Evolutionary conservation across 148 eudicot species (phyloP), one percentile per base, ranked within the genome.

Genomic region (Rhododendron griersonianum): DNA sequence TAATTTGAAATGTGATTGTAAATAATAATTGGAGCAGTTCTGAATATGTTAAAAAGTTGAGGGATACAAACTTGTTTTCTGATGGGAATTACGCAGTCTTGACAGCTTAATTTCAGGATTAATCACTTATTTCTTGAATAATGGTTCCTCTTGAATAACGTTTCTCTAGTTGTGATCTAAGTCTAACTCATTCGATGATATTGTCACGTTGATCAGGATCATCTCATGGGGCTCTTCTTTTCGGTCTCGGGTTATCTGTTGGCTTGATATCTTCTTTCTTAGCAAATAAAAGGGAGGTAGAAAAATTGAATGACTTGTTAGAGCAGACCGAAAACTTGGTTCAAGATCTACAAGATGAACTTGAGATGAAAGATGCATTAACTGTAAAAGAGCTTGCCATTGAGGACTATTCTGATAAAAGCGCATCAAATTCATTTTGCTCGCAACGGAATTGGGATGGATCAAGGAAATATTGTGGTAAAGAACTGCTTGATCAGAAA

Each of bases 321-420:
- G 93, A 92, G 90, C 95, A 94, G 87, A 93, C 91, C 28, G 95
- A 95, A 88, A 93, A 91, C 86, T 91, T 97, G 89, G 95, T 97
- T 84, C 94, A 95, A 91, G 98, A 97, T 92, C 92, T 95, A 85
- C 98, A 97, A 87, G 98, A 97, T 83, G 99, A 95, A 89, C 91
- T 95, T 87, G 98, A 95, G 86, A 94, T 97, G 98, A 97, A 94
- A 90, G 99, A 95, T 89, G 91, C 95, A 0, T 86, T 94, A 86
- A 92, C 94, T 75, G 95, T 97, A 81, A 93, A 95, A 90, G 99
- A 97, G 92, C 94, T 97, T 18, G 88, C 90, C 45, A 83, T 79
- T 85, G 94, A 93, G 78, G 91, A 90, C 84, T 83, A 87, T 65
- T 87, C 86, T 35, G 79, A 63, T 51, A 14, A 84, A 50, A 91